A percentile compares a stretch with the other conserved stretches of the same genome.
phyloP scores from a whole-genome alignment of 106 monocot genomes.

The Dioscorea alata region DNA sequence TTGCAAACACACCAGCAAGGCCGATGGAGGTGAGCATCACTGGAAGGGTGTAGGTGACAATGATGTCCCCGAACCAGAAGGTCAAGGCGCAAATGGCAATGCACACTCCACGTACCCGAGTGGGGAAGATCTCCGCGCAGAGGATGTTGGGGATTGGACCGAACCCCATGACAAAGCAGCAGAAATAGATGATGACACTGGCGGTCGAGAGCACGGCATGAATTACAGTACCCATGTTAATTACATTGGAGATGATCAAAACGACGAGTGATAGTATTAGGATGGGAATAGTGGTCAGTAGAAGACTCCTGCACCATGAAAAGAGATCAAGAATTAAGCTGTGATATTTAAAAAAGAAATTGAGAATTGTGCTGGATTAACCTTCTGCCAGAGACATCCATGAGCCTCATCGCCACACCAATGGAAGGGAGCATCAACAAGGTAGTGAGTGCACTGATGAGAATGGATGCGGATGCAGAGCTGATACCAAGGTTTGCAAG shows the following conservation, averaged over 20 bases:
- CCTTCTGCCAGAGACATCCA: slow-evolving; percentile 78
- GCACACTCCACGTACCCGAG: slow-evolving; percentile 40
- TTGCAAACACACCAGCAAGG: slow-evolving; percentile 45
- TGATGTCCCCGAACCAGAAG: slow-evolving; percentile 44
- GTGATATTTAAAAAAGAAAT: neutral
- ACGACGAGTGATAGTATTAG: slow-evolving; percentile 29
- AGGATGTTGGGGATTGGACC: slow-evolving; percentile 58
- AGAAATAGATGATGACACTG: slow-evolving; percentile 48
- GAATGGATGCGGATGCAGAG: slow-evolving; percentile 61
- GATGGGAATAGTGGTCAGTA: slow-evolving; percentile 42
- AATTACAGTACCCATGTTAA: slow-evolving; percentile 16
- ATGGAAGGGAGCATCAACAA: slow-evolving; percentile 69
- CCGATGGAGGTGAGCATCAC: slow-evolving; percentile 39
- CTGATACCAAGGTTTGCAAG: slow-evolving; percentile 54
- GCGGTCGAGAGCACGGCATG: slow-evolving; percentile 42
- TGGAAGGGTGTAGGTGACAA: slow-evolving; percentile 49
- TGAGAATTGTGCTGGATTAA: neutral
- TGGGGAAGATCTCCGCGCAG: slow-evolving; percentile 54
- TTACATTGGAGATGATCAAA: slow-evolving; percentile 27
- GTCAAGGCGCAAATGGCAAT: slow-evolving; percentile 39
- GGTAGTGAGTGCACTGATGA: slow-evolving; percentile 62
- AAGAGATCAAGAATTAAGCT: neutral
- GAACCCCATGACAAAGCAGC: slow-evolving; percentile 62
- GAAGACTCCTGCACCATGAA: slow-evolving; percentile 26
- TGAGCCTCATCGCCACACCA: slow-evolving; percentile 68